Base-by-base conservation (phyloP, 768 basidiomycete species). In the Xerocomellus dryophilus region DNA sequence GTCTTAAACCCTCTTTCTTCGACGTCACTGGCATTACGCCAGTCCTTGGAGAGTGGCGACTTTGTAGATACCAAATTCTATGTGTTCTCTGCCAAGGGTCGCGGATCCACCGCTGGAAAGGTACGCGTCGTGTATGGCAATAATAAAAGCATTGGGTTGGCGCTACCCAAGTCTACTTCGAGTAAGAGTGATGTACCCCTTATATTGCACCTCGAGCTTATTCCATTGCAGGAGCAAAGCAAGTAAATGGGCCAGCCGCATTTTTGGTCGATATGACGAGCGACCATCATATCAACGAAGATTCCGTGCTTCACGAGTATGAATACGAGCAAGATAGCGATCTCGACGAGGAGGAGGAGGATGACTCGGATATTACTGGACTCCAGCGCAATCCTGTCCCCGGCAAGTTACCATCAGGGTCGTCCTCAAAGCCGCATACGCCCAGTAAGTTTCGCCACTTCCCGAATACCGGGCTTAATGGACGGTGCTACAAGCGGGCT, bases 61-160 rank as follows among this genome's bases (percentile, higher is more conserved):
- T 66, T 68, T 40, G 48, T 66, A 2, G 62, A 68, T 39, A 69
- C 67, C 5, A 69, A 64, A 31, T 68, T 71, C 35, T 59, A 71
- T 14, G 69, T 31, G 25, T 66, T 62, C 48, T 68, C 69, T 12
- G 44, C 57, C 12, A 63, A 53, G 43, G 43, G 56, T 23, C 20
- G 47, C 1, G 45, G 58, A 11, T 8, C 40, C 12, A 55, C 44
- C 31, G 63, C 55, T 47, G 54, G 61, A 21, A 62, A 34, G 11
- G 66, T 66, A 2, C 68, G 64, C 27, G 38, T 54, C 43, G 57
- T 68, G 44, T 68, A 70, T 21, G 66, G 54, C 38, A 68, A 63
- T 18, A 59, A n/a, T 3, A 27, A 35, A n/a, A 61, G 66, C 48
- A 47, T 66, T 11, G 46, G 56, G 15, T 4, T 66, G 36, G 23